Evolutionary conservation across 306 rosid species (phyloP).

Genomic region (apple (Malus domestica)): DNA sequence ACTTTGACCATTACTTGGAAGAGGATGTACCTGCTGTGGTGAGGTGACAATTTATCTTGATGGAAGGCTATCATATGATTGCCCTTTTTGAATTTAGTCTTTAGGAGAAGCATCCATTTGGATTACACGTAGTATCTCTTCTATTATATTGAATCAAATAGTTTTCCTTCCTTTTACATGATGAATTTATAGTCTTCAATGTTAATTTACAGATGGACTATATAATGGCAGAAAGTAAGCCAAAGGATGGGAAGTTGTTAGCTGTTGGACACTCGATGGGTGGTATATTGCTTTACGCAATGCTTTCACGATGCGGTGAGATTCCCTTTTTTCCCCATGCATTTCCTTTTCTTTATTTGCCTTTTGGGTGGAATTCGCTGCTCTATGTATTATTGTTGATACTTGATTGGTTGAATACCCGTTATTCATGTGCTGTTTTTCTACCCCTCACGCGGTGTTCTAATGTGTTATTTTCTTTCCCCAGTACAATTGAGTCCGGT

Average conservation of each 20-base stretch:
- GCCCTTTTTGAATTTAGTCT: constrained; percentile 9
- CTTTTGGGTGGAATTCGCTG: neutral
- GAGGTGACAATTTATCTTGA: constrained; percentile 77
- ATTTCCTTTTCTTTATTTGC: constrained; percentile 4
- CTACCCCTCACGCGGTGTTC: neutral
- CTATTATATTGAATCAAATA: neutral
- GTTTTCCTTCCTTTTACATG: neutral
- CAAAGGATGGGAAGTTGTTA: constrained; percentile 89
- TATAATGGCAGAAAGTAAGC: constrained; percentile 60
- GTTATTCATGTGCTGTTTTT: neutral
- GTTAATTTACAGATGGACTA: constrained; percentile 65
- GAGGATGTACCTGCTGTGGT: constrained; percentile 97
- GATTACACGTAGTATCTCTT: neutral
- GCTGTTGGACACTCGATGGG: constrained; percentile 99
- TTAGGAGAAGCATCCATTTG: neutral
- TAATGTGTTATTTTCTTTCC: neutral
- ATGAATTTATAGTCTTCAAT: constrained; percentile 16
- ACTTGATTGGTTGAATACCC: neutral
- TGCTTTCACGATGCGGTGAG: constrained; percentile 80
- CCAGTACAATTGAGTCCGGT: neutral
- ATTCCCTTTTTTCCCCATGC: constrained; percentile 13
- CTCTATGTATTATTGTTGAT: neutral
- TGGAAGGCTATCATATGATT: constrained; percentile 25
- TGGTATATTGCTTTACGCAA: constrained; percentile 85
- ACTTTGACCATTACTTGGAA: constrained; percentile 87